A percentile compares a stretch with the other conserved stretches of the same genome.
phyloP scores from a whole-genome alignment of 495 filamentous ascomycete species.

The Clavariopsis aquatica region DNA sequence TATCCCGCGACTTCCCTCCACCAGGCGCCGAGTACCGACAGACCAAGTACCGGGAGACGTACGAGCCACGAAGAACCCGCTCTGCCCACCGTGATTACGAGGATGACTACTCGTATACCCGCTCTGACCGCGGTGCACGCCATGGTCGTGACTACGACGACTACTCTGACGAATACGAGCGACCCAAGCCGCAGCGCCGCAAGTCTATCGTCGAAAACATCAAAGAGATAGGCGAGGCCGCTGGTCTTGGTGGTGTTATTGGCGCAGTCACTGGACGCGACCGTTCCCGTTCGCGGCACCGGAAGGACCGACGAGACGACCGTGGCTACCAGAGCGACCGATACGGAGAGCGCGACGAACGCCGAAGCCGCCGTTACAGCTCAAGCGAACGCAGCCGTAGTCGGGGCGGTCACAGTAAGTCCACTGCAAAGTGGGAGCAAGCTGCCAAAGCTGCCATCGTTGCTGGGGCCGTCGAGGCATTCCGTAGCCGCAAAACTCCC shows the following conservation, averaged over 20 bases:
- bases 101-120: constrained; percentile 41
- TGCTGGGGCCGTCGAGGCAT: constrained; percentile 85
- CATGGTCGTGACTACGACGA: constrained; percentile 42
- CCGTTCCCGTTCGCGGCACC: constrained; percentile 46
- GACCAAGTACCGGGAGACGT: constrained; percentile 41
- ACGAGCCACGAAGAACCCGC: constrained; percentile 40
- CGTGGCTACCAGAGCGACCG: constrained; percentile 39
- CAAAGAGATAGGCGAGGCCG: constrained; percentile 42
- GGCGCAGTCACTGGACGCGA: constrained; percentile 47
- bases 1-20: constrained; percentile 48
- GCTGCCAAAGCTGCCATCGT: constrained; percentile 83
- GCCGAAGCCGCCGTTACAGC: constrained; percentile 50
- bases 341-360: constrained; percentile 26
- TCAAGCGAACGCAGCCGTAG: constrained; percentile 57
- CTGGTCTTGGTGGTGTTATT: constrained; percentile 47
- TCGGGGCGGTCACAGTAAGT: constrained; percentile 49
- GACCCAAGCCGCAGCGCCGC: constrained; percentile 41
- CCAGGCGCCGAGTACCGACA: constrained; percentile 41
- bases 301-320: constrained; percentile 30
- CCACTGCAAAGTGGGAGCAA: constrained; percentile 71
- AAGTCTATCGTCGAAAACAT: constrained; percentile 45
- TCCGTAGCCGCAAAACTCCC: constrained; percentile 79
- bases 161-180: constrained; percentile 41
- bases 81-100: constrained; percentile 39
- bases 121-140: constrained; percentile 31